A percentile compares a stretch with the other conserved stretches of the same genome.
Evolutionary conservation across 2,329 filamentous ascomycete genomes (phyloP).

Genomic region (Dothidotthia symphoricarpi): DNA sequence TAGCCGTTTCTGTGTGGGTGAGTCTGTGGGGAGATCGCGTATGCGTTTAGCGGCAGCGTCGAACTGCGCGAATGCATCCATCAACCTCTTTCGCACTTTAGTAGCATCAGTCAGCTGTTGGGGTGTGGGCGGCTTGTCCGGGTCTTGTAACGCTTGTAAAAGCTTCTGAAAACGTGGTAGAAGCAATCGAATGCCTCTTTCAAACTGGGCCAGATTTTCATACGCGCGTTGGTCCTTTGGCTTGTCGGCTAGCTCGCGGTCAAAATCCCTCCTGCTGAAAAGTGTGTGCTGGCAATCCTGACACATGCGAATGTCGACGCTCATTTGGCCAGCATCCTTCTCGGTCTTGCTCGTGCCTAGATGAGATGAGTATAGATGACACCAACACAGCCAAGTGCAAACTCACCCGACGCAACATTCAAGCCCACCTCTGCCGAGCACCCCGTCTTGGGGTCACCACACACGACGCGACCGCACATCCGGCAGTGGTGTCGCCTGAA

Average conservation of each 20-base stretch:
- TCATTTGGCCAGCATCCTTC: slow-evolving; percentile 56
- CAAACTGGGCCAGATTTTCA: slow-evolving; percentile 80
- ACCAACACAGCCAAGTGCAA: not conserved
- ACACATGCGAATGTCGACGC: slow-evolving; percentile 86
- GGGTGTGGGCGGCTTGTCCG: slow-evolving; percentile 62
- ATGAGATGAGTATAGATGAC: not conserved
- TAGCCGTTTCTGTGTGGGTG: slow-evolving; percentile 68
- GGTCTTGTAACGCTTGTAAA: slow-evolving; percentile 70
- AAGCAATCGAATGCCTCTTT: slow-evolving; percentile 77
- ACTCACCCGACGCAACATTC: slow-evolving; percentile 66
- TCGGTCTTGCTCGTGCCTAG: slow-evolving; percentile 40
- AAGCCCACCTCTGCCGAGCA: slow-evolving; percentile 85
- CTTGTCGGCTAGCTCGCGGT: slow-evolving; percentile 64
- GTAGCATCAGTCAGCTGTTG: slow-evolving; percentile 79
- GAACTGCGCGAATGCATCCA: slow-evolving; percentile 86
- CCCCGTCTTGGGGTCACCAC: slow-evolving; percentile 76
- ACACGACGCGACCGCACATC: slow-evolving; percentile 89
- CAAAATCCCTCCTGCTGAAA: slow-evolving; percentile 75
- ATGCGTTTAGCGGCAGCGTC: slow-evolving; percentile 77
- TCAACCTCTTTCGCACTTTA: slow-evolving; percentile 84
- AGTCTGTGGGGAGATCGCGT: slow-evolving; percentile 72
- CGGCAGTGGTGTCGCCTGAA: slow-evolving; percentile 93
- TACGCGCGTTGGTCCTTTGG: slow-evolving; percentile 78
- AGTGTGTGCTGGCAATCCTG: slow-evolving; percentile 76
- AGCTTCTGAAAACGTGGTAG: slow-evolving; percentile 82